phyloP scores from a whole-genome alignment of 192 early-diverging fungal species.

The Backusella luteola region DNA sequence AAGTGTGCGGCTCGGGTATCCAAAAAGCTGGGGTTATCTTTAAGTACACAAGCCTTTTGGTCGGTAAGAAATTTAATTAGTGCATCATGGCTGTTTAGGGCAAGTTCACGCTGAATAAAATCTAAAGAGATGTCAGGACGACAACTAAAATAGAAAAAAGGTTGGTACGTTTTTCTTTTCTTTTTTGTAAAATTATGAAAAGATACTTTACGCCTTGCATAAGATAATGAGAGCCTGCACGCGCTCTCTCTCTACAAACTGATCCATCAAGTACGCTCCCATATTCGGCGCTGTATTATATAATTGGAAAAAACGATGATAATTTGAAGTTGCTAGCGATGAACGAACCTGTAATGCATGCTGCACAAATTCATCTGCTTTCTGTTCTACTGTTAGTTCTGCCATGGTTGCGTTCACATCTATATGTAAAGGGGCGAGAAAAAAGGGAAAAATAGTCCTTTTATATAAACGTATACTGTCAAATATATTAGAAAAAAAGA shows the following conservation, averaged over 20 bases:
- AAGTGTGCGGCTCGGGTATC: slow-evolving; percentile 60
- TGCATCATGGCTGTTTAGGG: slow-evolving; percentile 51
- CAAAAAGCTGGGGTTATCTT: slow-evolving; percentile 36
- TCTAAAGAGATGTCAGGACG: slow-evolving; percentile 57
- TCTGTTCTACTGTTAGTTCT: slow-evolving; percentile 67
- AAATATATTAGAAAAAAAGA: neutral
- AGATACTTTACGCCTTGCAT: slow-evolving; percentile 66
- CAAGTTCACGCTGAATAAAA: slow-evolving; percentile 66
- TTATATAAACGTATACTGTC: neutral
- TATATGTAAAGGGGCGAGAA: slow-evolving; percentile 19
- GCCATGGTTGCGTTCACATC: slow-evolving; percentile 82
- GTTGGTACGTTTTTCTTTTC: neutral
- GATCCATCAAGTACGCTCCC: slow-evolving; percentile 89
- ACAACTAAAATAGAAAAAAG: slow-evolving; percentile 34
- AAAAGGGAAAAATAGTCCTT: neutral
- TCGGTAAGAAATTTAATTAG: slow-evolving; percentile 52
- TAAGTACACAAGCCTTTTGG: slow-evolving; percentile 35
- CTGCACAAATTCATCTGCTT: slow-evolving; percentile 57
- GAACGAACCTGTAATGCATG: slow-evolving; percentile 88
- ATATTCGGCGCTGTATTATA: slow-evolving; percentile 81
- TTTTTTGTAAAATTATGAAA: neutral
- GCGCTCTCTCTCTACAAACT: slow-evolving; percentile 88
- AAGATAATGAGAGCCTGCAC: slow-evolving; percentile 72
- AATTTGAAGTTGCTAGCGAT: slow-evolving; percentile 80
- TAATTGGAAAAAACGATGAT: slow-evolving; percentile 80